These are phyloP conservation scores for Gomphus sp. DNA, from an alignment of 1,284 basidiomycete species.

Conservation along the genomic window DNA sequence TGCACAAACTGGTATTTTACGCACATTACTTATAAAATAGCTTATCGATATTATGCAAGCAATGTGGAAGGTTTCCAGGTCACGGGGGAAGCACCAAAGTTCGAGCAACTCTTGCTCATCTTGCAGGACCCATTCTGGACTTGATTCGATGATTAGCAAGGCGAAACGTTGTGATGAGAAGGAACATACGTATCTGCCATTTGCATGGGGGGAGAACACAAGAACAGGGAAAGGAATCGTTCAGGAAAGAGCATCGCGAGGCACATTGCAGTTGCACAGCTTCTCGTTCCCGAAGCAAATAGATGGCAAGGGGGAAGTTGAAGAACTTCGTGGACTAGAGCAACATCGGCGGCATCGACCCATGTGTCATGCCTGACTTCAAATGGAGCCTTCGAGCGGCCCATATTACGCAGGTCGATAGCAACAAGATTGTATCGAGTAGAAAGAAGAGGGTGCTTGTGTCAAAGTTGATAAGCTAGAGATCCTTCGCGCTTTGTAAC, in stretches of 20 bases:
- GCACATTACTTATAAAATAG: not conserved
- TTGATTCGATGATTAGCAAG: not conserved
- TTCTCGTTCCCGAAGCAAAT: not conserved
- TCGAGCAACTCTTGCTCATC: not conserved
- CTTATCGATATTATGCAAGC: not conserved
- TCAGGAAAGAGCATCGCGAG: not conserved
- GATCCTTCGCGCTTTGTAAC: not conserved
- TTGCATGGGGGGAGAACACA: not conserved
- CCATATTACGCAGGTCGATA: not conserved
- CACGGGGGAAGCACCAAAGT: not conserved
- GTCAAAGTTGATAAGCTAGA: not conserved
- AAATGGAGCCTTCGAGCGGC: not conserved
- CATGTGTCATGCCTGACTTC: not conserved
- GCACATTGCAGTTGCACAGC: not conserved
- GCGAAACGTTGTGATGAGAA: not conserved
- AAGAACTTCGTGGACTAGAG: not conserved
- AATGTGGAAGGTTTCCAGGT: not conserved
- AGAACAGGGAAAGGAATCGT: not conserved
- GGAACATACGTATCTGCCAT: not conserved
- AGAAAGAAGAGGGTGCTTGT: not conserved
- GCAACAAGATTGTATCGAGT: not conserved
- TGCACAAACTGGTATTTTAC: not conserved
- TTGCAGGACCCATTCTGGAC: not conserved
- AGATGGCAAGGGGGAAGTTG: not conserved
- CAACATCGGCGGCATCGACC: conserved; percentile 1